Evolutionary conservation across 306 rosid species (phyloP).

Genomic region (Cicer chorassanicum): DNA sequence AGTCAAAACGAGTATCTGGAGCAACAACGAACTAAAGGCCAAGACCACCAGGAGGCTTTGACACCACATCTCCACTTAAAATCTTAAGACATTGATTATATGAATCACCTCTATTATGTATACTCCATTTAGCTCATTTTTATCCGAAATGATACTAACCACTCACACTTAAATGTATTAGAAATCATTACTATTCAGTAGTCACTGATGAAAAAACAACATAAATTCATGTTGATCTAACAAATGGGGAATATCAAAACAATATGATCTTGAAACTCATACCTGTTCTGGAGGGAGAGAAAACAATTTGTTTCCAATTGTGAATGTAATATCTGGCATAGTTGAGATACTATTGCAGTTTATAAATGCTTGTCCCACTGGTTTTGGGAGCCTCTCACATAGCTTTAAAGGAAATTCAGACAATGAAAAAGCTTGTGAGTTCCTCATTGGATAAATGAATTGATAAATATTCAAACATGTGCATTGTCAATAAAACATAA

Average conservation of each 20-base stretch:
- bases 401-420: slow-evolving; percentile 50
- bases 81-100: no score
- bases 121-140: no score
- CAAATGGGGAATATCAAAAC: not conserved
- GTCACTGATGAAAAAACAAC: not conserved
- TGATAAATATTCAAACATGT: not conserved
- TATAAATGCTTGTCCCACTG: slow-evolving; percentile 58
- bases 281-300: slow-evolving; percentile 75
- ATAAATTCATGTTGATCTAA: slow-evolving; percentile 27
- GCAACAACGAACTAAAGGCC: no score
- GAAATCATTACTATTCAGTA: no score
- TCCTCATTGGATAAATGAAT: not conserved
- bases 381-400: slow-evolving; percentile 80
- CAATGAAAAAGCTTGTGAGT: slow-evolving; percentile 19
- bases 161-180: no score
- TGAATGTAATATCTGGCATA: slow-evolving; percentile 65
- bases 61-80: no score
- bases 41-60: no score
- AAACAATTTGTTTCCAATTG: slow-evolving; percentile 64
- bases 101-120: no score
- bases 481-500: not conserved
- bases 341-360: slow-evolving; percentile 54
- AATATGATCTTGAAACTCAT: slow-evolving; percentile 1
- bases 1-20: no score
- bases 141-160: no score